Evolutionary conservation across 352 stramenopile species (phyloP).

Genomic region (Nothophytophthora sp.): DNA sequence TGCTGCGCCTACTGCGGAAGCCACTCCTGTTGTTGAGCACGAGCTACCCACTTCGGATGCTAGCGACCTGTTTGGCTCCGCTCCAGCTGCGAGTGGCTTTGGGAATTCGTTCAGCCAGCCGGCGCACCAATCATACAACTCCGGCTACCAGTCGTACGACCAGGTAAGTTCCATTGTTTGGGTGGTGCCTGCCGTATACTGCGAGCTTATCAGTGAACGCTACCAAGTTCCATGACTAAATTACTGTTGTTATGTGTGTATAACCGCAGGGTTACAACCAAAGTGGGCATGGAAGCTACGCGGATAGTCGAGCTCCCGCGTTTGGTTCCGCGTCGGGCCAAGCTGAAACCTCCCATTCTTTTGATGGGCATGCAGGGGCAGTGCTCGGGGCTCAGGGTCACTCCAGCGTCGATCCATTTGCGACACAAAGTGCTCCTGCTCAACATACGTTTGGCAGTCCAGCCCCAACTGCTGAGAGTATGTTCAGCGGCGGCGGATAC

Average conservation of each 20-base stretch:
- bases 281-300: constrained; percentile 9
- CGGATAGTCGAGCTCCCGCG: background rate
- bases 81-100: constrained; percentile 26
- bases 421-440: constrained; percentile 9
- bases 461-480: constrained; percentile 12
- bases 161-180: constrained; percentile 29
- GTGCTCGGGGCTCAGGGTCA: background rate
- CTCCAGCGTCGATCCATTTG: constrained; percentile 20
- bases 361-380: constrained; percentile 15
- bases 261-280: constrained; percentile 21
- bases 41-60: constrained; percentile 59
- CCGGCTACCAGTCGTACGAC: constrained; percentile 36
- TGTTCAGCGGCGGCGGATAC: constrained; percentile 13
- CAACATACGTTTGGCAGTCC: constrained; percentile 27
- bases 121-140: constrained; percentile 21
- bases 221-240: constrained; percentile 5
- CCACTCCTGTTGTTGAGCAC: constrained; percentile 28
- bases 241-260: background rate
- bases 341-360: constrained; percentile 17
- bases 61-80: constrained; percentile 56
- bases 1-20: constrained; percentile 2
- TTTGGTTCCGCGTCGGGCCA: constrained; percentile 12
- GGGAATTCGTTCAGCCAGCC: constrained; percentile 35
- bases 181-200: too few relatives aligned
- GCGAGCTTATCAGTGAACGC: background rate